Percentiles rank a stretch among this genome's conserved stretches.
Evolutionary conservation across 2,329 filamentous ascomycete genomes (phyloP).

Genomic region (Aspergillus fijiensis): DNA sequence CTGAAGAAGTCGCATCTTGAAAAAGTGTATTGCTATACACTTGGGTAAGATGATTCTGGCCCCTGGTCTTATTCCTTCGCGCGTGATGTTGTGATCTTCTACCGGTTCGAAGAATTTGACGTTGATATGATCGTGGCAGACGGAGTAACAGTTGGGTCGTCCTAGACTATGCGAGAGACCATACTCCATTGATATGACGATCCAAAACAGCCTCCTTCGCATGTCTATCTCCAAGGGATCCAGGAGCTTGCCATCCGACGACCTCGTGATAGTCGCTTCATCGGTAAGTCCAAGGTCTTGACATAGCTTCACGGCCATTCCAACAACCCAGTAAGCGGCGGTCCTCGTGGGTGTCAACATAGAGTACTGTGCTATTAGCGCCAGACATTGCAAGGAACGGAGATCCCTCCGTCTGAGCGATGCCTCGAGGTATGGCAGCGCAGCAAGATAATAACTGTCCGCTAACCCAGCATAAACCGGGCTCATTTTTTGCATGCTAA

Average conservation of each 20-base stretch:
- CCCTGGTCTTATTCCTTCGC: conserved; percentile 67
- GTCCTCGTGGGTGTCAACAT: conserved; percentile 87
- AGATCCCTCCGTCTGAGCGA: conserved; percentile 86
- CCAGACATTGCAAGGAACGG: conserved; percentile 84
- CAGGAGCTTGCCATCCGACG: conserved; percentile 58
- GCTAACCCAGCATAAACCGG: conserved; percentile 87
- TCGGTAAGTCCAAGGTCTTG: conserved; percentile 86
- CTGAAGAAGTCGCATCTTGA: conserved; percentile 84
- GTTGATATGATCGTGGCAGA: conserved; percentile 76
- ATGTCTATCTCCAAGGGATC: conserved; percentile 82
- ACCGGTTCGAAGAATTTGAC: conserved; percentile 81
- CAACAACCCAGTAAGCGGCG: conserved; percentile 89
- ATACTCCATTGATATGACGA: conserved; percentile 82
- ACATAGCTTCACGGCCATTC: conserved; percentile 80
- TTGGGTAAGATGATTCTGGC: conserved; percentile 78
- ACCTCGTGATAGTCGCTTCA: conserved; percentile 77
- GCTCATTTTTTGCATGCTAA: conserved; percentile 89
- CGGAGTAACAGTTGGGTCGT: conserved; percentile 80
- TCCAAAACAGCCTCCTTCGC: conserved; percentile 85
- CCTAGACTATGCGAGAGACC: conserved; percentile 86
- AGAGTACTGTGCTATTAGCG: conserved; percentile 86
- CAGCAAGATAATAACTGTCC: conserved; percentile 91
- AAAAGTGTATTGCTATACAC: conserved; percentile 85
- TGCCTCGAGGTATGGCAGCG: conserved; percentile 78
- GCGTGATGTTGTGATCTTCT: conserved; percentile 79